Conservation (phyloP, 306 rosid genomes). For the Vicia faba region DNA sequence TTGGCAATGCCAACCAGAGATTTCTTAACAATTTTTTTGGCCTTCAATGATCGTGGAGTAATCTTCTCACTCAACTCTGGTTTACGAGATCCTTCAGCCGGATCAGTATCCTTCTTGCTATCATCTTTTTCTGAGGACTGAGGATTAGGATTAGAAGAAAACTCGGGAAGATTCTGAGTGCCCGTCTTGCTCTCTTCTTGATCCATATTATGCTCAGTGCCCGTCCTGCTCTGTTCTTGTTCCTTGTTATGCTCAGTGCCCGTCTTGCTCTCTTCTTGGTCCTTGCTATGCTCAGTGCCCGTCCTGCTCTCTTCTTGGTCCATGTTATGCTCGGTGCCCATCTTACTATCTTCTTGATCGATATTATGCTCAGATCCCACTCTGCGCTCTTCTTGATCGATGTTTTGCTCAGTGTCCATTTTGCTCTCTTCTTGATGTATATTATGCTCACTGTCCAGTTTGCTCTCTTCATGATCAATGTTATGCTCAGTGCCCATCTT, state of each 20-base stretch:
- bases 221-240: conserved; percentile 25
- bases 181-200: conserved; percentile 30
- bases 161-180: conserved; percentile 29
- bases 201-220: not conserved
- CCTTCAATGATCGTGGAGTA: conserved; percentile 55
- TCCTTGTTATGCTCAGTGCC: not conserved
- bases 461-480: conserved; percentile 18
- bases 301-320: conserved; percentile 29
- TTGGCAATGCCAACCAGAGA: conserved; percentile 34
- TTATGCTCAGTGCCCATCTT: conserved; percentile 22
- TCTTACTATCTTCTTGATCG: conserved; percentile 28
- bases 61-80: conserved; percentile 50
- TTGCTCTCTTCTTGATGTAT: conserved; percentile 30
- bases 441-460: conserved; percentile 10
- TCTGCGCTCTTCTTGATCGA: conserved; percentile 30
- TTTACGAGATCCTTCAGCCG: conserved; percentile 42
- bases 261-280: conserved; percentile 25
- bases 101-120: conserved; percentile 38
- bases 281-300: conserved; percentile 11
- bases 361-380: conserved; percentile 8
- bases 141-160: conserved; percentile 24
- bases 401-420: conserved; percentile 16
- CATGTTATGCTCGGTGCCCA: conserved; percentile 4
- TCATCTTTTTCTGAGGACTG: conserved; percentile 34
- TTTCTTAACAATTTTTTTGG: conserved; percentile 60